A percentile compares a stretch with the other conserved stretches of the same genome.
phyloP scores from a whole-genome alignment of 208 protist species.

The Trypanosoma lewisi region DNA sequence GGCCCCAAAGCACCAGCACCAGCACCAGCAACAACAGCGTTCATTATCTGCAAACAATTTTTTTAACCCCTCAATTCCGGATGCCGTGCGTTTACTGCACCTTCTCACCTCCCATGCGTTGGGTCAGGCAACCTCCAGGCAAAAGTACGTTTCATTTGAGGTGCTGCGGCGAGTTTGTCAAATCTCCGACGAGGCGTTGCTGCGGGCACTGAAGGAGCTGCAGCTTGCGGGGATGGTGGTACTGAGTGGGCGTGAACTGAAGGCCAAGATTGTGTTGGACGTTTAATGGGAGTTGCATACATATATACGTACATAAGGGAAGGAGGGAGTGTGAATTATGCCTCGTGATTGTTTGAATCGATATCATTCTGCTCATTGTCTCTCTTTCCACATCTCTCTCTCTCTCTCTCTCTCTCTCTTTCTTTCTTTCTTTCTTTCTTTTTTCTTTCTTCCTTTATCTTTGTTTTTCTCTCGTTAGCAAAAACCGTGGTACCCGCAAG shows the following conservation, averaged over 20 bases:
- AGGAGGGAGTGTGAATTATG: background rate
- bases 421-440: too few species aligned
- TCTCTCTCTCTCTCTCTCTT: too few species aligned
- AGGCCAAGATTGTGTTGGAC: constrained; percentile 34
- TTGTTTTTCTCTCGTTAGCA: constrained; percentile 10
- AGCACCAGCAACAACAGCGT: background rate
- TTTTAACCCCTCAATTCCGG: constrained; percentile 45
- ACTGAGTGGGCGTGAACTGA: constrained; percentile 40
- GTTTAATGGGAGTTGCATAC: background rate
- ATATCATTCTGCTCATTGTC: too few species aligned
- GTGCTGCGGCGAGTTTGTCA: constrained; percentile 60
- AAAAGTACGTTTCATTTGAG: constrained; percentile 55
- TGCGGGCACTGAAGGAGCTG: constrained; percentile 54
- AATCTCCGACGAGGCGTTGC: constrained; percentile 53
- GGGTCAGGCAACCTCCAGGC: constrained; percentile 22
- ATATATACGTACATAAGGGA: background rate
- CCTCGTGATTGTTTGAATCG: too few species aligned
- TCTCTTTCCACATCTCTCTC: too few species aligned
- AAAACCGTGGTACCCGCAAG: too few species aligned
- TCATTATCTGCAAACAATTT: constrained; percentile 37
- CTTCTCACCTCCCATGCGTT: constrained; percentile 52
- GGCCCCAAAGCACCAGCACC: too few species aligned
- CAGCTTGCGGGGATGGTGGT: constrained; percentile 16
- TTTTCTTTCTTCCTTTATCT: constrained; percentile 21
- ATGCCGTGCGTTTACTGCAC: constrained; percentile 58